Conservation (phyloP, 208 protist genomes). For the Willaertia magna region DNA sequence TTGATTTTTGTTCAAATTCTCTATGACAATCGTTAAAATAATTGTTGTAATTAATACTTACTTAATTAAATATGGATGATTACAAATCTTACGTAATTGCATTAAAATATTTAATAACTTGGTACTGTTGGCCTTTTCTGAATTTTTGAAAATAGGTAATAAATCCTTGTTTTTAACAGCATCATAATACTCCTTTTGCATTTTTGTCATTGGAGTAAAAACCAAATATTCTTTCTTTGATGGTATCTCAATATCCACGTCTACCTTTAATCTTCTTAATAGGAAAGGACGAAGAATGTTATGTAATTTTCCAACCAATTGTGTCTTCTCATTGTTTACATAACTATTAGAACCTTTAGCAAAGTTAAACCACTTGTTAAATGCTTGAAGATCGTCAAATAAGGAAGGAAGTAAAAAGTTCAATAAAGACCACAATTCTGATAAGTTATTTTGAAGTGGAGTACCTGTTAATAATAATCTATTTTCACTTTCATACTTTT, state of each 20-base stretch:
- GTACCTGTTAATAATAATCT: constrained; percentile 92
- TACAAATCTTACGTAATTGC: constrained; percentile 37
- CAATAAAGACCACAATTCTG: constrained; percentile 85
- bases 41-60: constrained; percentile 22
- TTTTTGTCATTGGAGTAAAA: constrained; percentile 31
- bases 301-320: constrained; percentile 63
- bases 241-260: constrained; percentile 74
- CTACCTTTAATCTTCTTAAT: constrained; percentile 79
- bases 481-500: constrained; percentile 34
- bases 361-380: constrained; percentile 76
- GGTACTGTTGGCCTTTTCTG: not conserved
- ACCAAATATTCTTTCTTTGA: constrained; percentile 53
- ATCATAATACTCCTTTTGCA: constrained; percentile 41
- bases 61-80: constrained; percentile 37
- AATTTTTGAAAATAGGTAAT: not conserved
- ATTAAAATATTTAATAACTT: constrained; percentile 8
- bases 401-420: constrained; percentile 80
- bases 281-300: constrained; percentile 85
- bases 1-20: not conserved
- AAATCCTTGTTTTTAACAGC: constrained; percentile 11
- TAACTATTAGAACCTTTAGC: constrained; percentile 46
- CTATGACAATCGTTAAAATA: not conserved
- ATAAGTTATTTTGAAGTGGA: constrained; percentile 91
- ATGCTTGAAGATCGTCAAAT: constrained; percentile 61
- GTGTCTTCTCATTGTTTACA: constrained; percentile 9